phyloP scores from a whole-genome alignment of 225 moss, liverwort and hornwort genomes.

The Sphagnum tenellum region DNA sequence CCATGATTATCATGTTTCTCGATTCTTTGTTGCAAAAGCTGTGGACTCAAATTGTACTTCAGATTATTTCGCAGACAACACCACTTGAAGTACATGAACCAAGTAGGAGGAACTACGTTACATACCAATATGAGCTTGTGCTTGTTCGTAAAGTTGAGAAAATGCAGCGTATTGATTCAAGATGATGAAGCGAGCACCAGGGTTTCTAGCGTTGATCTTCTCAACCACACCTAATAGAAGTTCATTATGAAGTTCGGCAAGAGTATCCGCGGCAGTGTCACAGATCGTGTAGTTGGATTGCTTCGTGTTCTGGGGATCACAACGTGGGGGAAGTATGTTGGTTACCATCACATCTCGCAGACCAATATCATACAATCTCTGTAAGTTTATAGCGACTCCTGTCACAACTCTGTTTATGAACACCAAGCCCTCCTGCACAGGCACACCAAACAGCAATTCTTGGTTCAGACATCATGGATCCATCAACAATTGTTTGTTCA shows the following conservation, averaged over 20 bases:
- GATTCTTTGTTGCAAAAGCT: too few species aligned
- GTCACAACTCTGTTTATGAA: not conserved
- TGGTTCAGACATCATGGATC: too few species aligned
- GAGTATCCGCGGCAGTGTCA: too few species aligned
- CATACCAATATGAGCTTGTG: too few species aligned
- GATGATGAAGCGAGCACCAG: slow-evolving; percentile 5
- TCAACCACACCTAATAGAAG: not conserved
- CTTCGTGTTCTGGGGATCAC: not conserved
- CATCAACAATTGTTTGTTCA: too few species aligned
- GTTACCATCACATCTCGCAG: slow-evolving; percentile 4
- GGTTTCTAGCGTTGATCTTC: not conserved
- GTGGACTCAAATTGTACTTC: too few species aligned
- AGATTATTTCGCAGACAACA: too few species aligned
- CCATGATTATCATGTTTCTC: too few species aligned
- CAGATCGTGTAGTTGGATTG: not conserved
- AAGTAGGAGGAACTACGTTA: too few species aligned
- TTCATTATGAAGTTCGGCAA: not conserved
- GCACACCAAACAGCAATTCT: too few species aligned
- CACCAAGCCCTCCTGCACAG: not conserved
- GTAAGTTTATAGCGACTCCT: not conserved
- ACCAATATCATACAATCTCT: not conserved
- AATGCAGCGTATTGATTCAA: slow-evolving; percentile 5
- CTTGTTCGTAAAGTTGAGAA: too few species aligned
- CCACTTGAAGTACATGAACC: too few species aligned
- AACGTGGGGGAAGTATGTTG: not conserved